Conservation (phyloP, 306 rosid genomes). For the Citrullus colocynthis region DNA sequence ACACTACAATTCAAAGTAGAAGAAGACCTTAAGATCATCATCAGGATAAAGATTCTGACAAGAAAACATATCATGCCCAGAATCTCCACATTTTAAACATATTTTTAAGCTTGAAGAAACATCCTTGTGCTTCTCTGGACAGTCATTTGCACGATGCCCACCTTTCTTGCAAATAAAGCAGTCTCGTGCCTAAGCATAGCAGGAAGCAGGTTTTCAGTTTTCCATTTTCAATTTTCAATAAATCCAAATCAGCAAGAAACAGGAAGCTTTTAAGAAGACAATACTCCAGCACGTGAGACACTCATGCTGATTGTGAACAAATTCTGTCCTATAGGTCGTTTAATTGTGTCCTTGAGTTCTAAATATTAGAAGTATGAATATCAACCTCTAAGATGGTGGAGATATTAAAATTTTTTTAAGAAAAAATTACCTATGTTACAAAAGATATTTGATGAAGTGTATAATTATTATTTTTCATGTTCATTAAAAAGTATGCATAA, state of each 20-base stretch:
- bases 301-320: not conserved
- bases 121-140: slow-evolving; percentile 54
- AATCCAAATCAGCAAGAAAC: not conserved
- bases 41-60: slow-evolving; percentile 45
- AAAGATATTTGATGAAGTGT: not conserved
- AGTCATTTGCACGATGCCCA: slow-evolving; percentile 76
- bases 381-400: not conserved
- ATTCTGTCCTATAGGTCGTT: not conserved
- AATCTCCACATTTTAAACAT: slow-evolving; percentile 75
- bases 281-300: not conserved
- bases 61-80: slow-evolving; percentile 82
- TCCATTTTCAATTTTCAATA: not conserved
- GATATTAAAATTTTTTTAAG: not conserved
- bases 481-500: not conserved
- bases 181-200: slow-evolving; percentile 39
- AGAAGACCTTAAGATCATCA: slow-evolving; percentile 70
- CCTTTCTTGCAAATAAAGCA: slow-evolving; percentile 68
- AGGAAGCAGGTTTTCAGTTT: not conserved
- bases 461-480: not conserved
- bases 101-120: slow-evolving; percentile 20
- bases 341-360: no score
- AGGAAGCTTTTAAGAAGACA: not conserved
- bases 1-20: not conserved
- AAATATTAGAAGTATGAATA: not conserved
- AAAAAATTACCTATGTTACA: not conserved